phyloP scores from a whole-genome alignment of 768 basidiomycete species.

The Chlorophyllum brunneum region DNA sequence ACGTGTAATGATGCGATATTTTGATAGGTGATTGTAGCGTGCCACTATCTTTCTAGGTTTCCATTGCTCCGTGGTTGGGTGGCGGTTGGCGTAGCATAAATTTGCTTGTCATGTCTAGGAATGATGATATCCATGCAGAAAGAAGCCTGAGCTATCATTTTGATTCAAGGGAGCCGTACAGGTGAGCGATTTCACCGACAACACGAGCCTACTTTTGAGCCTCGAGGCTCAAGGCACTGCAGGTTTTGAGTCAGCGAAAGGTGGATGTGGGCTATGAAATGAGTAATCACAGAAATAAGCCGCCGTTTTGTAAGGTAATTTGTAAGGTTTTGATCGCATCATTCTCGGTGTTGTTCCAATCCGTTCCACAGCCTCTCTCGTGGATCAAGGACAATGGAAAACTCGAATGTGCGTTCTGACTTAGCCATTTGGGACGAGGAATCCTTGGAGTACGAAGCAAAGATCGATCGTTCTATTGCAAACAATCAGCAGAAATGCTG shows the following conservation, averaged over 20 bases:
- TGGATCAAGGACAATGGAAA: too few relatives aligned
- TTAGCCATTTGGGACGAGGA: too few relatives aligned
- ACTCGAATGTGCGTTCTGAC: too few relatives aligned
- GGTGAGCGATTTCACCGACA: background rate
- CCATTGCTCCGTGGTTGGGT: background rate
- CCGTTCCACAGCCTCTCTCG: background rate
- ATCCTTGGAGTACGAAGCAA: too few relatives aligned
- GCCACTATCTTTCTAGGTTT: background rate
- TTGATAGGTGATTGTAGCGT: too few relatives aligned
- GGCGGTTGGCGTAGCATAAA: too few relatives aligned
- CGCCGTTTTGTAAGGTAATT: background rate
- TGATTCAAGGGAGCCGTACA: background rate
- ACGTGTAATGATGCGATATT: too few relatives aligned
- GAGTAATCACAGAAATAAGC: background rate
- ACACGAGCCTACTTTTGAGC: background rate
- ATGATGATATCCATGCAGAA: background rate
- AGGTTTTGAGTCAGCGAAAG: background rate
- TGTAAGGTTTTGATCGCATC: slow-evolving; percentile 6
- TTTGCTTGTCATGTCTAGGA: too few relatives aligned
- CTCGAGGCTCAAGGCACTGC: background rate
- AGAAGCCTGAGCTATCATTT: background rate
- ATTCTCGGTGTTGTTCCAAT: background rate
- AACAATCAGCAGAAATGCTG: too few relatives aligned
- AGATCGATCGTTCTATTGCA: too few relatives aligned
- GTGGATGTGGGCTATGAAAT: background rate